phyloP scores from a whole-genome alignment of 2,329 filamentous ascomycete species.

The Aspergillus fructus region DNA sequence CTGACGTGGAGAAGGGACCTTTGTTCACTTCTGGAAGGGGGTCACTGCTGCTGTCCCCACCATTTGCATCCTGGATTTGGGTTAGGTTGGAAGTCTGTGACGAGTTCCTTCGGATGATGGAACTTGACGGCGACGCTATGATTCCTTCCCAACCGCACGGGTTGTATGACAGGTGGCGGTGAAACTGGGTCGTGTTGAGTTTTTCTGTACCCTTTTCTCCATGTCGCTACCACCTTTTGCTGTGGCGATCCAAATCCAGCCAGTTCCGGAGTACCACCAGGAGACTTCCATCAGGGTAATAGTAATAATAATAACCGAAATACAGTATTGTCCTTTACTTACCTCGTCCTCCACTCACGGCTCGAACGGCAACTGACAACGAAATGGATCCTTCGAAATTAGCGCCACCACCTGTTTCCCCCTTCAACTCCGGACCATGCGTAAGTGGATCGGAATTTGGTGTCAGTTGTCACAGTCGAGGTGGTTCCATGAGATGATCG shows the following conservation, averaged over 20 bases:
- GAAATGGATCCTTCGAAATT: conserved; percentile 5
- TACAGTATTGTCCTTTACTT: background rate
- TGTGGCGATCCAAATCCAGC: background rate
- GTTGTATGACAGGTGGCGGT: conserved; percentile 6
- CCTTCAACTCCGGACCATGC: conserved; percentile 12
- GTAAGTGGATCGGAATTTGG: conserved; percentile 13
- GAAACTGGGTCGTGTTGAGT: background rate
- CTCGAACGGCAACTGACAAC: conserved; percentile 1
- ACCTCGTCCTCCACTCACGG: background rate
- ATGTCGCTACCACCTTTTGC: background rate
- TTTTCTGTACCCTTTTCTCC: background rate
- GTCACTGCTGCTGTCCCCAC: conserved; percentile 3
- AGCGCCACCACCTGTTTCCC: conserved; percentile 4
- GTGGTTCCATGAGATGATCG: conserved; percentile 11
- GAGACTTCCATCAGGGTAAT: background rate
- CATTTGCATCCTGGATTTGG: background rate
- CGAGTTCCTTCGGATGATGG: background rate
- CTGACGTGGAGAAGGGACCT: background rate
- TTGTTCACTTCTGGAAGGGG: conserved; percentile 12
- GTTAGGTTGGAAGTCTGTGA: background rate
- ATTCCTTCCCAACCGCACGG: conserved; percentile 3
- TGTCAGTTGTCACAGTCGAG: conserved; percentile 12
- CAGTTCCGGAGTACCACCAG: background rate
- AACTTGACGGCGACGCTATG: background rate
- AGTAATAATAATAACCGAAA: background rate